Conservation (phyloP, 2,329 filamentous ascomycete genomes). For the Fusarium vanettenii region DNA sequence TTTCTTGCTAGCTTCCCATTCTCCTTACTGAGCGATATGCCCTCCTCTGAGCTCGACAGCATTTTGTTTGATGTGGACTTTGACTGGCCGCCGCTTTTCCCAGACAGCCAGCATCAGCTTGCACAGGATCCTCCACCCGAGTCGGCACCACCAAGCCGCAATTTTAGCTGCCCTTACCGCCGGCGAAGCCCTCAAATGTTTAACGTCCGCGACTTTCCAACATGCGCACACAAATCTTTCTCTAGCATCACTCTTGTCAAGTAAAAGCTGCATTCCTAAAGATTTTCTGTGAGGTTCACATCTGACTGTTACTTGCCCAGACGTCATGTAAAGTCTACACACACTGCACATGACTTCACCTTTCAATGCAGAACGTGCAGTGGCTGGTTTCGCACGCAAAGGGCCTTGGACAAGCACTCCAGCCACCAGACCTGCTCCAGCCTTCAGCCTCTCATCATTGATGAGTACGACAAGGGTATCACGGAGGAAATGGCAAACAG, state of each 20-base stretch:
- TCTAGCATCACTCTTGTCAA: background rate
- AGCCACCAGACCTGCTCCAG: background rate
- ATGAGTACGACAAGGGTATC: background rate
- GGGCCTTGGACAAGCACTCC: background rate
- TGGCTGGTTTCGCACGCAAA: background rate
- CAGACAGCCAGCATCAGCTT: too few species aligned
- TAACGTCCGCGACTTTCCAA: background rate
- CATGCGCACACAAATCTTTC: background rate
- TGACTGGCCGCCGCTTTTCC: too few species aligned
- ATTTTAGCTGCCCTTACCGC: background rate
- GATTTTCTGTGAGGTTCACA: fast-evolving
- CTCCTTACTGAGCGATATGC: too few species aligned
- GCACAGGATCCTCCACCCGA: too few species aligned
- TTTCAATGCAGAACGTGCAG: background rate
- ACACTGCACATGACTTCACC: background rate
- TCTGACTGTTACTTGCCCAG: background rate
- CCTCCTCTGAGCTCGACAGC: too few species aligned
- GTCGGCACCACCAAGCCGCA: too few species aligned
- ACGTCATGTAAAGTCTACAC: background rate
- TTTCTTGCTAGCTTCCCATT: too few species aligned
- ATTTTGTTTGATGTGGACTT: too few species aligned
- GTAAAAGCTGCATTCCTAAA: background rate
- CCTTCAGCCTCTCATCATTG: background rate
- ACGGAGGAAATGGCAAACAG: background rate
- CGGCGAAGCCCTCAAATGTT: background rate